These are phyloP conservation scores for Tolypocladium nubicola DNA, from an alignment of 2,329 filamentous ascomycete species.

Conservation along the genomic window DNA sequence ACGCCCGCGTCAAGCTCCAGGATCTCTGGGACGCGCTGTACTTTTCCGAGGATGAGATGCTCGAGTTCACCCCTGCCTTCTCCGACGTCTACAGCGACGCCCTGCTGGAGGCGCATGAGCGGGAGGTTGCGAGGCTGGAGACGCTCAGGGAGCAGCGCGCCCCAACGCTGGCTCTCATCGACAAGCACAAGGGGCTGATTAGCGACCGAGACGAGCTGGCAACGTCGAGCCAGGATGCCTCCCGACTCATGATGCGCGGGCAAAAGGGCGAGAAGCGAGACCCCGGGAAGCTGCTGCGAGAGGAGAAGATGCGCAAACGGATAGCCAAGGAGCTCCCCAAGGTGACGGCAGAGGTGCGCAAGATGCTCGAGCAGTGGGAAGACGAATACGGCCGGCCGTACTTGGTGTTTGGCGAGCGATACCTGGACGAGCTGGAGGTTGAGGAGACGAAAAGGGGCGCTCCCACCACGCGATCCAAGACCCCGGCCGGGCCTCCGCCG, in stretches of 20 bases:
- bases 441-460: conserved; percentile 46
- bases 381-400: conserved; percentile 91
- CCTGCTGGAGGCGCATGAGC: conserved; percentile 86
- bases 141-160: conserved; percentile 76
- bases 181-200: conserved; percentile 72
- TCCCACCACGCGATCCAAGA: conserved; percentile 52
- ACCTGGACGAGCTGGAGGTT: conserved; percentile 72
- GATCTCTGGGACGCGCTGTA: conserved; percentile 92
- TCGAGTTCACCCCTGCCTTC: conserved; percentile 94
- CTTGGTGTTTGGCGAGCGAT: conserved; percentile 83
- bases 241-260: conserved; percentile 80
- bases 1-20: conserved; percentile 80
- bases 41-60: conserved; percentile 96
- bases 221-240: conserved; percentile 90
- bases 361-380: conserved; percentile 77
- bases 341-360: conserved; percentile 73
- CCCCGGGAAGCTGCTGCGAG: conserved; percentile 81
- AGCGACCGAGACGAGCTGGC: conserved; percentile 78
- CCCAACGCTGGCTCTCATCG: conserved; percentile 71
- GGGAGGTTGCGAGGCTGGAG: conserved; percentile 76
- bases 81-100: conserved; percentile 97
- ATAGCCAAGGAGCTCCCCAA: conserved; percentile 95
- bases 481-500: conserved; percentile 53
- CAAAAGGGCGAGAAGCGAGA: conserved; percentile 91
- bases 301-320: conserved; percentile 97